phyloP scores from a whole-genome alignment of 2,329 filamentous ascomycete species.

The Myriosclerotinia duriaeana region DNA sequence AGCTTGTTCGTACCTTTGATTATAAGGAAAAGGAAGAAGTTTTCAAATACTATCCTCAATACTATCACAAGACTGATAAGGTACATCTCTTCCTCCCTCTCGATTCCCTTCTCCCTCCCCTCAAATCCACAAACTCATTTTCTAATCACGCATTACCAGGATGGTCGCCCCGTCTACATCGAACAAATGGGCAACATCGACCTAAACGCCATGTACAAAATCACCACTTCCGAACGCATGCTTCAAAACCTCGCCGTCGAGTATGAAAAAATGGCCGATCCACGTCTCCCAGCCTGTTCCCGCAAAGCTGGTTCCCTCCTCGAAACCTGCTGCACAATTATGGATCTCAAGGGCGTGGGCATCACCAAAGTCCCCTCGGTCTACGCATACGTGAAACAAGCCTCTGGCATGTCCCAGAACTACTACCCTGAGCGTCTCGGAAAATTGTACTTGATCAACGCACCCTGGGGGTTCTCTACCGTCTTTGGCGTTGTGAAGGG shows the following conservation, averaged over 20 bases:
- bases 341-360: slow-evolving; percentile 95
- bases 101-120: too few relatives aligned
- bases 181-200: slow-evolving; percentile 95
- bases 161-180: slow-evolving; percentile 95
- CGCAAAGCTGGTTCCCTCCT: slow-evolving; percentile 86
- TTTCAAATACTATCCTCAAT: slow-evolving; percentile 93
- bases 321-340: slow-evolving; percentile 97
- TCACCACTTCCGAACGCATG: slow-evolving; percentile 92
- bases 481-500: slow-evolving; percentile 86
- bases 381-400: slow-evolving; percentile 82
- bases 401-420: slow-evolving; percentile 90
- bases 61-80: slow-evolving; percentile 97
- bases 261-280: slow-evolving; percentile 94
- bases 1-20: slow-evolving; percentile 76
- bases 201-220: slow-evolving; percentile 84
- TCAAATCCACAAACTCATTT: neutral
- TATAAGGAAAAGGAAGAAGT: slow-evolving; percentile 84
- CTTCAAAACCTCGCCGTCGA: slow-evolving; percentile 93
- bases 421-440: slow-evolving; percentile 98
- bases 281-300: slow-evolving; percentile 90
- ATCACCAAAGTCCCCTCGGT: slow-evolving; percentile 78
- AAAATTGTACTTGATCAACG: slow-evolving; percentile 96
- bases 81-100: slow-evolving; percentile 43
- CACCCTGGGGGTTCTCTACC: slow-evolving; percentile 88
- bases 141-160: slow-evolving; percentile 51